Evolutionary conservation across 176 grass and related monocot genomes (phyloP).

Genomic region (Carex littledalei): DNA sequence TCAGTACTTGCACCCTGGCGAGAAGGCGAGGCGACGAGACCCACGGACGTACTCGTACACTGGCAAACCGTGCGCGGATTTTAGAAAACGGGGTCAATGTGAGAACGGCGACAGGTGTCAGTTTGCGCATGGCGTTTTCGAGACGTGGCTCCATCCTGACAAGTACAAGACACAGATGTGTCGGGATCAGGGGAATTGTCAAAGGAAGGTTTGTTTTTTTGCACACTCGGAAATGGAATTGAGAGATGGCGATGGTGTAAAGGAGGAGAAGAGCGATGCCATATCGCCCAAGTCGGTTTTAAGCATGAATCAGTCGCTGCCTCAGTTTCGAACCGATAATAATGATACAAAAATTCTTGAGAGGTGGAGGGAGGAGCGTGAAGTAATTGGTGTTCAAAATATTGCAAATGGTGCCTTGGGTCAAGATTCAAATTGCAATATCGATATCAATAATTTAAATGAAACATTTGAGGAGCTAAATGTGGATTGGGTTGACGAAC

Average conservation of each 20-base stretch:
- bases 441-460: background rate
- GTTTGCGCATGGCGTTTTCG: constrained; percentile 19
- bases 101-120: constrained; percentile 7
- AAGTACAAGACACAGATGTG: constrained; percentile 24
- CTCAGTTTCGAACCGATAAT: background rate
- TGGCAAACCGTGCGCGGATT: background rate
- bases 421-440: too few relatives aligned
- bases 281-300: constrained; percentile 7
- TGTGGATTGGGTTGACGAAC: background rate
- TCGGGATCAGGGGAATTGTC: background rate
- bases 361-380: background rate
- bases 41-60: background rate
- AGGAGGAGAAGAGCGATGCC: background rate
- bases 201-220: constrained; percentile 20
- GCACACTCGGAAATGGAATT: background rate
- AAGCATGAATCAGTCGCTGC: background rate
- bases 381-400: background rate
- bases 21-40: constrained; percentile 9
- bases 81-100: constrained; percentile 13
- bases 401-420: background rate
- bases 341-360: background rate
- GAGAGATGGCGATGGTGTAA: background rate
- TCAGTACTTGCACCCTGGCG: background rate
- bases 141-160: constrained; percentile 13
- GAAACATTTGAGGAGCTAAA: background rate